A percentile compares a stretch with the other conserved stretches of the same genome.
These are phyloP conservation scores for Salix koriyanagi DNA, from an alignment of 345 rosid species.

Conservation along the genomic window DNA sequence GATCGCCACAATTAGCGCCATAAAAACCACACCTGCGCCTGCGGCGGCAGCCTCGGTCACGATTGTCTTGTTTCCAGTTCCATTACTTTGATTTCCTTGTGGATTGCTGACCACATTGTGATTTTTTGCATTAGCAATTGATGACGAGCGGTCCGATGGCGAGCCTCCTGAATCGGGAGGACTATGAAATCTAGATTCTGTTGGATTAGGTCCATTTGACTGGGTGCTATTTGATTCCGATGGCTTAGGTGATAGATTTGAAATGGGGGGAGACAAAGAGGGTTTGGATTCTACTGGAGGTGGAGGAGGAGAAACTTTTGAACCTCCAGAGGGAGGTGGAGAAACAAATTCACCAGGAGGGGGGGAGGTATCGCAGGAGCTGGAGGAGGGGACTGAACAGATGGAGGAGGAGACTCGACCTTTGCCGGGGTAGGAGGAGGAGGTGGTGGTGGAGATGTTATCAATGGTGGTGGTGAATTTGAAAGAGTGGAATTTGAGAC, in stretches of 20 bases:
- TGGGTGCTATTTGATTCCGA: conserved; percentile 5
- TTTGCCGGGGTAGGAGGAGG: conserved; percentile 19
- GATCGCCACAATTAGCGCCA: conserved; percentile 45
- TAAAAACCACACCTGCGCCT: conserved; percentile 43
- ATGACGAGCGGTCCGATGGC: conserved; percentile 1
- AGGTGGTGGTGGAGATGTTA: conserved; percentile 11
- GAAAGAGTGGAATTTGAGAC: not conserved
- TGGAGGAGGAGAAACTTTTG: conserved; percentile 2
- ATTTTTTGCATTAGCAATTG: not conserved
- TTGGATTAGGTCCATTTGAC: conserved; percentile 24
- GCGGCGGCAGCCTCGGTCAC: conserved; percentile 35
- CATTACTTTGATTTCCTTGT: not conserved
- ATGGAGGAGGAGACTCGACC: conserved; percentile 33
- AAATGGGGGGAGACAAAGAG: conserved; percentile 11
- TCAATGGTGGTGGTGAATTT: not conserved
- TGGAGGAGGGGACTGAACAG: conserved; percentile 12
- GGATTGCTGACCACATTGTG: not conserved
- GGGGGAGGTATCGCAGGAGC: conserved; percentile 15
- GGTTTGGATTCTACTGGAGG: conserved; percentile 1
- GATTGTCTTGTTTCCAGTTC: not conserved
- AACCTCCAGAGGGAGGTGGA: not conserved
- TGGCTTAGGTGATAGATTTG: conserved; percentile 3
- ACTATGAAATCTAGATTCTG: not conserved
- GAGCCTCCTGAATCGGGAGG: conserved; percentile 11
- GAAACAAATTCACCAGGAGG: conserved; percentile 8